Conservation (phyloP, 176 grass and related monocot genomes). For the Hyparrhenia diplandra region DNA sequence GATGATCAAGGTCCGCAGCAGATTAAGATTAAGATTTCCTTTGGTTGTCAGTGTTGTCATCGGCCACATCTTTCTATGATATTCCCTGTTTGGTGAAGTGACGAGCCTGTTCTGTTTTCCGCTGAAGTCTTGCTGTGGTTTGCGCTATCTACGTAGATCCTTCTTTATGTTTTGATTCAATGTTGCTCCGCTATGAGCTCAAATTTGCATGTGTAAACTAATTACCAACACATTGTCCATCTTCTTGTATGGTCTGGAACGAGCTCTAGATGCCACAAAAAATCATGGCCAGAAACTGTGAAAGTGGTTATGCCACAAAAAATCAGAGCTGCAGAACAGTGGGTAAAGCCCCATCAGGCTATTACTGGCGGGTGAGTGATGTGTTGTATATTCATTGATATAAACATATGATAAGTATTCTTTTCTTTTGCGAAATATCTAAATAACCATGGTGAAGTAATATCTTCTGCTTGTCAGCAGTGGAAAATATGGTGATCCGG, state of each 20-base stretch:
- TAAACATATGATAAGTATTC: not conserved
- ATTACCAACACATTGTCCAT: not conserved
- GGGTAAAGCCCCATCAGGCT: not conserved
- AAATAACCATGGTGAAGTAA: not conserved
- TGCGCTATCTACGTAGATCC: not conserved
- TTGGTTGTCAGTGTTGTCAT: not conserved
- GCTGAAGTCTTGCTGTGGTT: not conserved
- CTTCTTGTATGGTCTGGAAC: not conserved
- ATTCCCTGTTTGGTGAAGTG: not conserved
- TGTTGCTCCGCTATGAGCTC: not conserved
- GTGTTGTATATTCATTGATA: not conserved
- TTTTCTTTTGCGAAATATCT: not conserved
- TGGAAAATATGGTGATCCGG: not conserved
- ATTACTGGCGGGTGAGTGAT: not conserved
- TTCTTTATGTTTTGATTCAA: not conserved
- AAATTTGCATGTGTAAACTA: not conserved
- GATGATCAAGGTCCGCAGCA: not conserved
- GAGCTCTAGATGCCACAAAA: not conserved
- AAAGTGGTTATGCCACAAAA: not conserved
- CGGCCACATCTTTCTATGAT: not conserved
- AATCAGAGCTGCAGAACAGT: not conserved
- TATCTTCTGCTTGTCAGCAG: conserved; percentile 5
- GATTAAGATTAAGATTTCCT: not conserved
- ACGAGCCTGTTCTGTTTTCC: not conserved
- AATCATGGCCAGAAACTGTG: not conserved